A percentile compares a stretch with the other conserved stretches of the same genome.
These are phyloP conservation scores for Scenedesmus sp. DNA, from an alignment of 163 green algal genomes.

Conservation along the genomic window DNA sequence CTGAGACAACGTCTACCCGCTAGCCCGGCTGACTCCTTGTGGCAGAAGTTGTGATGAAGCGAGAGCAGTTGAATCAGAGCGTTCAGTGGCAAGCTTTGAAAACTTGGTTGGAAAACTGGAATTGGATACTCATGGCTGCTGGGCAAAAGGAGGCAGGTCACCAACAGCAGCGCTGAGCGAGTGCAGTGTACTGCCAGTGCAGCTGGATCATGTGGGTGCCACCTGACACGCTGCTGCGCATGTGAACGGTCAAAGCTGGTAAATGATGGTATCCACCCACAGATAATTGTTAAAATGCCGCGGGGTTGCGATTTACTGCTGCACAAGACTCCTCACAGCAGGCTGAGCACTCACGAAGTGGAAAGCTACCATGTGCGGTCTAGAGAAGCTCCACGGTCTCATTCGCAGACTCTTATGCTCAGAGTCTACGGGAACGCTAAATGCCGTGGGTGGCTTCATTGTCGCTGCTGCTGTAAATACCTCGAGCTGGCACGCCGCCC, in stretches of 20 bases:
- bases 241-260: not conserved
- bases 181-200: not conserved
- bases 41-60: not conserved
- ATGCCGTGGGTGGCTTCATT: not conserved
- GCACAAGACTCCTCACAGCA: not conserved
- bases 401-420: constrained; percentile 74
- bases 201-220: not conserved
- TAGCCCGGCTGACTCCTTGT: not conserved
- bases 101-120: not conserved
- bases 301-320: not conserved
- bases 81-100: not conserved
- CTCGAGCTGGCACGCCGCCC: not conserved
- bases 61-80: not conserved
- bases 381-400: constrained; percentile 39
- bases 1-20: not conserved
- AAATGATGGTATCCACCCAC: not conserved
- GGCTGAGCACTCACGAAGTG: constrained; percentile 63
- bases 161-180: not conserved
- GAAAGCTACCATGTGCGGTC: constrained; percentile 73
- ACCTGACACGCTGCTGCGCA: not conserved
- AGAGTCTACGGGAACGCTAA: constrained; percentile 66
- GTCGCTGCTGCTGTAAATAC: not conserved
- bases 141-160: not conserved
- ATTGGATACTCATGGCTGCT: not conserved
- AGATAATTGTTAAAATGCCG: not conserved